Conservation (phyloP, 73 alveolate species). For the Paramecium pentaurelia region DNA sequence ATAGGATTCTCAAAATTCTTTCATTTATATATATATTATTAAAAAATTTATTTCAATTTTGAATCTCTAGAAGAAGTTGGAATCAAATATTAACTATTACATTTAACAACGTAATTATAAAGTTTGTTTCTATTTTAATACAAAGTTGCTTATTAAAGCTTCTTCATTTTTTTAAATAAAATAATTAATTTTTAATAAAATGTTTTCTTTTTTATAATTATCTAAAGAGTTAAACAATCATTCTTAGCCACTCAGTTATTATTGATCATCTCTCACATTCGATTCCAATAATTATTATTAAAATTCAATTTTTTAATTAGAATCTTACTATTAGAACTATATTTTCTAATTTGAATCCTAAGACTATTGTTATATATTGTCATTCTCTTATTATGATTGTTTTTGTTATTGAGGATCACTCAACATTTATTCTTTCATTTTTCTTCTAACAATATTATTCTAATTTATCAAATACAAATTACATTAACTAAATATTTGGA, state of each 20-base stretch:
- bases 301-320: neutral
- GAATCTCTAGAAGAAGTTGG: no score
- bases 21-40: no score
- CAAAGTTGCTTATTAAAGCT: neutral
- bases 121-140: no score
- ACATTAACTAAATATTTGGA: conserved; percentile 30
- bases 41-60: no score
- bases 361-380: neutral
- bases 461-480: neutral
- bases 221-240: neutral
- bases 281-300: neutral
- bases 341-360: neutral
- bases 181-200: neutral
- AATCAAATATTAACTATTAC: no score
- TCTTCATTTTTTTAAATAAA: neutral
- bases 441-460: conserved; percentile 12
- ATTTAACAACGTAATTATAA: no score
- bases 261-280: neutral
- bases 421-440: neutral
- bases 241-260: neutral
- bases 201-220: neutral
- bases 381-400: neutral
- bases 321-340: neutral
- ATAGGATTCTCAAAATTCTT: no score
- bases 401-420: neutral